phyloP scores from a whole-genome alignment of 179 eudicot species.

The Heliamphora pulchella region DNA sequence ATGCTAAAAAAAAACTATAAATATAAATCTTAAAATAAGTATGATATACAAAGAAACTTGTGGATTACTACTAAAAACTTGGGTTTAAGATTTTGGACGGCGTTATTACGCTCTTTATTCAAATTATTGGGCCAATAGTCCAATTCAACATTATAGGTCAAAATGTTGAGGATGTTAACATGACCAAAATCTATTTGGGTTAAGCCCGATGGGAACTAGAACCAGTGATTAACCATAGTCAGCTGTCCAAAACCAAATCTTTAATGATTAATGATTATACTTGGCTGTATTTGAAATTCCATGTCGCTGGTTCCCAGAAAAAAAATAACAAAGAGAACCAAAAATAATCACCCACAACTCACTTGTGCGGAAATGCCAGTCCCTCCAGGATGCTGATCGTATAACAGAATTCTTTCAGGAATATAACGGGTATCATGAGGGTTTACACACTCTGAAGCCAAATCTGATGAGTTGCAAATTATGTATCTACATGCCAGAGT shows the following conservation, averaged over 20 bases:
- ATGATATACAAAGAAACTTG: too few species aligned
- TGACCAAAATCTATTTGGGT: background rate
- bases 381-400: constrained; percentile 93
- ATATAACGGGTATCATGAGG: constrained; percentile 76
- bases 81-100: too few species aligned
- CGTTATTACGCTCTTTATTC: too few species aligned
- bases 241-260: background rate
- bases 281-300: background rate
- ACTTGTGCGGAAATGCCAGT: constrained; percentile 84
- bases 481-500: constrained; percentile 43
- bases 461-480: constrained; percentile 77
- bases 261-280: background rate
- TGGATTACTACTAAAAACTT: too few species aligned
- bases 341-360: constrained; percentile 15
- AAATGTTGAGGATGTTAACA: background rate
- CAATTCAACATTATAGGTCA: too few species aligned
- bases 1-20: constrained; percentile 23
- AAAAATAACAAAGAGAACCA: background rate
- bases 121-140: too few species aligned
- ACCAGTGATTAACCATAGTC: background rate
- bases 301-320: background rate
- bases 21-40: too few species aligned
- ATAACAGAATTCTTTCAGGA: constrained; percentile 78
- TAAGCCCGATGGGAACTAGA: background rate
- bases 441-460: constrained; percentile 87